Base-by-base conservation (phyloP, 2,329 filamentous ascomycete genomes). In the Fusarium sp. region DNA sequence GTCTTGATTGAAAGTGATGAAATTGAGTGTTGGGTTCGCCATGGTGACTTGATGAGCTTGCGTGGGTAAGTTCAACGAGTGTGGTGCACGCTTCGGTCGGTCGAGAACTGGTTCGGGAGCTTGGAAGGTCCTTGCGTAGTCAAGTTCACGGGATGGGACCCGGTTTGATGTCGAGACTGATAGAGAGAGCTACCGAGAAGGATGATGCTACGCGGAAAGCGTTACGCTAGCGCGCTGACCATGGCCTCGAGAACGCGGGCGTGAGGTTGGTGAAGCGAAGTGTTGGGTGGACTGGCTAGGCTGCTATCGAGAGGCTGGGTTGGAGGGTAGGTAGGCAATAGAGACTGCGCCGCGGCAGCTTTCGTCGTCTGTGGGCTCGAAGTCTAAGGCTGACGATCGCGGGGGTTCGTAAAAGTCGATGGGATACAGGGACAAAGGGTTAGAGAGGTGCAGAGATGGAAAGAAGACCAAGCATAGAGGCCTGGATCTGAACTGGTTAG, bases 1-100 rank as follows among this genome's bases (percentile, higher is more conserved):
- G 86, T 99, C 96, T 86, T 99, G 96, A 83, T 99, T 99, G 83
- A 98, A 99, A 43, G 95, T 98, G 76, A 99, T 94, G 83, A 97
- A 99, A 83, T 99, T 99, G 85, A 98, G 94, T 51, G 90, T 84
- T 80, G 92, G 91, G 70, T 78, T 87, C 70, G 90, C 83, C 91
- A 94, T 94, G 65, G 73, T 84, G 77, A 39, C 18, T 31, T 43
- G 13, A 30, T 40, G 62, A 27, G 40, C 30, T 46, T 18, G 41
- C 10, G 13, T 18, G 34, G 51, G 16, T 46, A 10, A 31, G 30
- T 31, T n/a, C n/a, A 31, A 31, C 10, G 30, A 10, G 30, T 31
- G 10, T 31, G 36, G 48, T 28, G 37, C 37, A 18, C n/a, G 18
- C 13, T 39, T 60, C 30, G 56, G 37, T 52, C 28, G 44, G 46